phyloP scores from a whole-genome alignment of 352 stramenopile genomes.

The Phytophthora sp. region DNA sequence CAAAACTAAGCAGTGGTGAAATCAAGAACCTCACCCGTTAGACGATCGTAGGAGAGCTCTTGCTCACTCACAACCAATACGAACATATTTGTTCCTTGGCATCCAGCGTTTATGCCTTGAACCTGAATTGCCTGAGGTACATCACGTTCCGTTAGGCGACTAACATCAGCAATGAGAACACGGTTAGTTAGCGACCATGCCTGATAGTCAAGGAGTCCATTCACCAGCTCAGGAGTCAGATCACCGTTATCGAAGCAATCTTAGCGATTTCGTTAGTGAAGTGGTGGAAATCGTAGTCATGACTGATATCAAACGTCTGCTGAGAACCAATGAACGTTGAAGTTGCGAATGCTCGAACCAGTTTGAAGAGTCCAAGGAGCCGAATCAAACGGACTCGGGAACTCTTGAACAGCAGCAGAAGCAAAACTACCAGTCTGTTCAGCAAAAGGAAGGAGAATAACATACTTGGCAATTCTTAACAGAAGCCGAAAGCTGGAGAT shows the following conservation, averaged over 20 bases:
- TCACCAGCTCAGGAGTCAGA: neutral
- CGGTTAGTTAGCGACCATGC: too few relatives aligned
- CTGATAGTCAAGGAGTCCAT: too few relatives aligned
- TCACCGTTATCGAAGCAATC: constrained; percentile 22
- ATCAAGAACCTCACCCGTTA: neutral
- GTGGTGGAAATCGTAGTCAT: too few relatives aligned
- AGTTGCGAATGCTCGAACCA: neutral
- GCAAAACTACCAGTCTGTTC: neutral
- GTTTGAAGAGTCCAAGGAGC: constrained; percentile 1
- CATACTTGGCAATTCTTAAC: constrained; percentile 6
- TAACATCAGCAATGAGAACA: too few relatives aligned
- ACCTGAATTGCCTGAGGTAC: too few relatives aligned
- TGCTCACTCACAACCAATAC: neutral
- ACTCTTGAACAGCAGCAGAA: neutral
- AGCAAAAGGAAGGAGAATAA: neutral
- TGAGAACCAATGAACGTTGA: neutral
- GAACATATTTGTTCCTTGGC: neutral
- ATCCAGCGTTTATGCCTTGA: neutral
- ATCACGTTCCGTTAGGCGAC: too few relatives aligned
- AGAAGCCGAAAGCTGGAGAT: too few relatives aligned
- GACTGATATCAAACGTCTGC: neutral
- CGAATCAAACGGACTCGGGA: neutral
- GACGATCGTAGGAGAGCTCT: neutral
- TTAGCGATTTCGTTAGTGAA: neutral
- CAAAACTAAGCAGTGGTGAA: neutral